Percentiles rank a stretch among this genome's conserved stretches.
Conservation (phyloP, 257 asterid genomes). For the Marsdenia floribunda region DNA sequence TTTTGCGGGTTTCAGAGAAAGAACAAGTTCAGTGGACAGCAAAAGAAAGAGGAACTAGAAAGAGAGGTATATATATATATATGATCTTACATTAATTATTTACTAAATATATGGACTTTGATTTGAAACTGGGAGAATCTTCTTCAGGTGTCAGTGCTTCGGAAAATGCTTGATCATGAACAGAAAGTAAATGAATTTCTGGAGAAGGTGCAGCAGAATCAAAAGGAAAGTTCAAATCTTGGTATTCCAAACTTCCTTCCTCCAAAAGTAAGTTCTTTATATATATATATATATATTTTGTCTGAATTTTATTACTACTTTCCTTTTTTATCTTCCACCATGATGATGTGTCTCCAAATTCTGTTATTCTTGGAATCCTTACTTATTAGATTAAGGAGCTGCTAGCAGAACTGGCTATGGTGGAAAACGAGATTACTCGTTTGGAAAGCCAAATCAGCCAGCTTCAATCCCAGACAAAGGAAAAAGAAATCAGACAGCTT, state of each 20-base stretch:
- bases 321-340: no score
- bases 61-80: conserved; percentile 55
- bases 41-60: conserved; percentile 66
- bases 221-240: conserved; percentile 40
- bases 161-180: conserved; percentile 71
- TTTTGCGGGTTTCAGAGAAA: conserved; percentile 35
- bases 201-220: conserved; percentile 41
- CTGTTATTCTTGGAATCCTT: no score
- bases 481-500: conserved; percentile 29
- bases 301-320: no score
- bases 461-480: conserved; percentile 44
- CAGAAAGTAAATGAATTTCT: conserved; percentile 64
- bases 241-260: conserved; percentile 65
- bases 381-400: conserved; percentile 57
- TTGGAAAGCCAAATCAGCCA: conserved; percentile 62
- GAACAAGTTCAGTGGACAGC: conserved; percentile 41
- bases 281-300: neutral
- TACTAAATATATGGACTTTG: no score
- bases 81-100: neutral
- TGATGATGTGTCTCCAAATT: no score
- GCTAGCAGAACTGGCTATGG: conserved; percentile 58
- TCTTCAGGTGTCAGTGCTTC: conserved; percentile 50
- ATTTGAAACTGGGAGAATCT: no score
- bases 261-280: conserved; percentile 49
- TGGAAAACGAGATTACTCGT: conserved; percentile 62